A percentile compares a stretch with the other conserved stretches of the same genome.
phyloP scores from a whole-genome alignment of 2,329 filamentous ascomycete genomes.

The Pseudonectria foliicola region DNA sequence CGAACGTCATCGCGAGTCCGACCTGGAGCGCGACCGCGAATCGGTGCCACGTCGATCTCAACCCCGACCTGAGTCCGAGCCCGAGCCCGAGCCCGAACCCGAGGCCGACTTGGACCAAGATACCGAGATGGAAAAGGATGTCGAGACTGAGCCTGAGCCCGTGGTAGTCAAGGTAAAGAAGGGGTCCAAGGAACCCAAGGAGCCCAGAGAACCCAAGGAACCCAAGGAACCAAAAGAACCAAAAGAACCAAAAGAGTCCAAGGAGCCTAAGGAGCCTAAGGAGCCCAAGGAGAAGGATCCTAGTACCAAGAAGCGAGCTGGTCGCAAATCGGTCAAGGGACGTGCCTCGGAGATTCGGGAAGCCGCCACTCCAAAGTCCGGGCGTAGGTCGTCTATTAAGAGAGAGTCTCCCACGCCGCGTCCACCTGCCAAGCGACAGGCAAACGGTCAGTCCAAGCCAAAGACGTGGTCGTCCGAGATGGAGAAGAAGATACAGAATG shows the following conservation, averaged over 20 bases:
- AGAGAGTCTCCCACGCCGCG: constrained; percentile 41
- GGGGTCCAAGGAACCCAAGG: too few species aligned
- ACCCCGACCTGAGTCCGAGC: constrained; percentile 6
- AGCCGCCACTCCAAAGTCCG: constrained; percentile 40
- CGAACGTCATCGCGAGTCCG: constrained; percentile 14
- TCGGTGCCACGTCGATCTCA: constrained; percentile 5
- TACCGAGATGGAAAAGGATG: constrained; percentile 28
- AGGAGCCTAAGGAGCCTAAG: too few species aligned
- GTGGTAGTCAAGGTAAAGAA: constrained; percentile 1
- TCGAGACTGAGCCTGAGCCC: constrained; percentile 28
- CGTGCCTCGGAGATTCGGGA: constrained; percentile 46
- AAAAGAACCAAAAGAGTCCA: too few species aligned
- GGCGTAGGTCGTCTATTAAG: constrained; percentile 45
- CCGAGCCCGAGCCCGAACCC: constrained; percentile 4
- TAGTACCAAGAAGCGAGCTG: constrained; percentile 24
- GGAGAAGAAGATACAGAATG: constrained; percentile 34
- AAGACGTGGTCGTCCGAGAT: constrained; percentile 52
- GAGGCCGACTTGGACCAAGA: constrained; percentile 21
- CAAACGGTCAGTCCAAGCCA: constrained; percentile 58
- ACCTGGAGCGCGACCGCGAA: constrained; percentile 15
- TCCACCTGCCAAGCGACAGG: constrained; percentile 49
- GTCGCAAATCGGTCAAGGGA: constrained; percentile 37
- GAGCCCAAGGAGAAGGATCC: constrained; percentile 18
- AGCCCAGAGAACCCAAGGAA: too few species aligned
- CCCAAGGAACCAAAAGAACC: too few species aligned